Evolutionary conservation across 306 rosid species (phyloP).

Genomic region (Corylus heterophylla): DNA sequence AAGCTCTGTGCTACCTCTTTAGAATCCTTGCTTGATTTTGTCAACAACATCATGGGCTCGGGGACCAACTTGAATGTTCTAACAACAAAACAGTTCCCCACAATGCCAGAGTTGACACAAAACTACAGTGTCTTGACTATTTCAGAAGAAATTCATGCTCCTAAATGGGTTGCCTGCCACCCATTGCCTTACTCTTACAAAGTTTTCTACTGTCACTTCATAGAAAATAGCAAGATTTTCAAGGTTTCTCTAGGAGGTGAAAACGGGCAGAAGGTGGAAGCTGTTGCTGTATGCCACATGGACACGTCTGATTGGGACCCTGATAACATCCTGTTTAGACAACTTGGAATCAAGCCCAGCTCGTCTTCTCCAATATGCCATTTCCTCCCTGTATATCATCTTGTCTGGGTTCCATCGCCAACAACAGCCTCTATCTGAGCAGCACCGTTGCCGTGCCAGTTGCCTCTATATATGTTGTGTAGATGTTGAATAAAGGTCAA

Average conservation of each 20-base stretch:
- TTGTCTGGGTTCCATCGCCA: constrained; percentile 51
- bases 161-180: constrained; percentile 62
- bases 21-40: constrained; percentile 50
- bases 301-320: constrained; percentile 63
- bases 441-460: background rate
- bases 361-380: constrained; percentile 51
- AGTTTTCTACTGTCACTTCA: constrained; percentile 54
- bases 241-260: constrained; percentile 46
- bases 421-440: constrained; percentile 30
- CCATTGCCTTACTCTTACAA: constrained; percentile 54
- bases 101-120: constrained; percentile 35
- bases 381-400: constrained; percentile 56
- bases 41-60: constrained; percentile 34
- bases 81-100: constrained; percentile 43
- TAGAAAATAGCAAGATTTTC: constrained; percentile 50
- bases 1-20: constrained; percentile 55
- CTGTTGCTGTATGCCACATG: constrained; percentile 61
- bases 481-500: background rate
- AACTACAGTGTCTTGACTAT: constrained; percentile 38
- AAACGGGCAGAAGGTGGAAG: constrained; percentile 49
- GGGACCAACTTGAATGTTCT: constrained; percentile 21
- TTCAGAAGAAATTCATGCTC: constrained; percentile 47
- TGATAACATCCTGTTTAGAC: constrained; percentile 28
- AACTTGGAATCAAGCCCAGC: constrained; percentile 42
- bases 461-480: background rate